Base-by-base conservation (phyloP, 306 rosid species). In the Acmispon strigosus region DNA sequence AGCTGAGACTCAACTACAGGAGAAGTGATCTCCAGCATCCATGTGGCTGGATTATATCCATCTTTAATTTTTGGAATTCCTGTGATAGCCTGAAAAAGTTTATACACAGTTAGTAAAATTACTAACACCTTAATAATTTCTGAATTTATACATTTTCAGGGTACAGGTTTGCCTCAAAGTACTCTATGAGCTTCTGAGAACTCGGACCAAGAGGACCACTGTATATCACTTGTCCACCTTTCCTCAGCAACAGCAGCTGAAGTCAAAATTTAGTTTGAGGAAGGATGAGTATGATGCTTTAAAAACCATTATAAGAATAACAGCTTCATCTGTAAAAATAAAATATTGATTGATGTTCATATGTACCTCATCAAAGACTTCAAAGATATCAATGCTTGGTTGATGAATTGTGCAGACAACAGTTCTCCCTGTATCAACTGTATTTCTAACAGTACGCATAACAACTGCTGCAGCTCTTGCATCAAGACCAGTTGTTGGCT, bases 321-420 rank as follows among this genome's bases (percentile, higher is more conserved):
- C 50, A 44, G 57, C 14, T 66, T 44, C 27, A 52, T 13, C 34
- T 34, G 15, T 4, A 14, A 63, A 69, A 68, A n/a, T n/a, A n/a
- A n/a, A n/a, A n/a, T n/a, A n/a, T n/a, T n/a, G 48, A 19, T 44
- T 34, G 47, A 60, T 72, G 69, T 32, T 32, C 55, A 19, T 32
- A 32, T 32, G 5, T 51, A 82, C 89, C 89, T 85, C 89, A 51
- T 85, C 86, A 29, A 85, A 85, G 55, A 81, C 54, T 74, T 85
- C 86, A 74, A 82, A 85, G 69, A 85, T 74, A 78, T 85, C 89
- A 34, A 82, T 82, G 81, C 86, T 82, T 60, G 89, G 89, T 75
- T 85, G 86, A 77, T 85, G 86, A 82, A 85, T 85, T 66, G 89
- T 82, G 83, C 89, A 85, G 62, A 80, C 86, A 5, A 85, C 78